Evolutionary conservation across 306 rosid species (phyloP).

Genomic region (Prinsepia uniflora): DNA sequence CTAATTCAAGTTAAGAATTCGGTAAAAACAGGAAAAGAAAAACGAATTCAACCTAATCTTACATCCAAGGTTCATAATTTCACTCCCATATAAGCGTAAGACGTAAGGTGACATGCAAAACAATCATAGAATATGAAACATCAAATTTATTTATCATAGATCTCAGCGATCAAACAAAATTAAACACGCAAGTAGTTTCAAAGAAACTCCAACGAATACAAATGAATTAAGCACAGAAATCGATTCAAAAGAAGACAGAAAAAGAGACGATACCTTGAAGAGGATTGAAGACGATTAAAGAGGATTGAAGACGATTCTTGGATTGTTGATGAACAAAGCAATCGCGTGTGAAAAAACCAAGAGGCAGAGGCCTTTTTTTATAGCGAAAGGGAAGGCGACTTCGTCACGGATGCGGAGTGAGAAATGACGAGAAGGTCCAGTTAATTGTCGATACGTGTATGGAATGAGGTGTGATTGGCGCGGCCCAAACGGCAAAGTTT

Average conservation of each 20-base stretch:
- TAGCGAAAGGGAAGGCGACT: conserved; percentile 5
- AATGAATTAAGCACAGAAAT: neutral
- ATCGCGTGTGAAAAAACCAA: neutral
- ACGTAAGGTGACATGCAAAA: neutral
- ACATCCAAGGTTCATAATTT: neutral
- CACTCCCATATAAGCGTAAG: neutral
- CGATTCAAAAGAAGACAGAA: no score
- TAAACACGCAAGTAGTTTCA: neutral
- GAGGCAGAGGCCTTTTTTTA: neutral
- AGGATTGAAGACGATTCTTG: neutral
- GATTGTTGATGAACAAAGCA: neutral
- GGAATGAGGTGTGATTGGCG: no score
- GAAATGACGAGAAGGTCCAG: neutral
- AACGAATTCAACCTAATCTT: no score
- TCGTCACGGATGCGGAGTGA: neutral
- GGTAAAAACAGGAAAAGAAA: no score
- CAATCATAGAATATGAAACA: neutral
- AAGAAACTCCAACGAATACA: neutral
- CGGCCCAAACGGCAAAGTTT: no score
- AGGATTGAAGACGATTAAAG: neutral
- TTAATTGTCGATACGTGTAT: conserved; percentile 5
- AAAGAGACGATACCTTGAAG: conserved; percentile 22
- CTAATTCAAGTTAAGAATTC: no score
- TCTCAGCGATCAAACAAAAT: neutral
- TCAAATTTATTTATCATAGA: neutral